Conservation (phyloP, 2,329 filamentous ascomycete species). For the Cladosporium halotolerans region DNA sequence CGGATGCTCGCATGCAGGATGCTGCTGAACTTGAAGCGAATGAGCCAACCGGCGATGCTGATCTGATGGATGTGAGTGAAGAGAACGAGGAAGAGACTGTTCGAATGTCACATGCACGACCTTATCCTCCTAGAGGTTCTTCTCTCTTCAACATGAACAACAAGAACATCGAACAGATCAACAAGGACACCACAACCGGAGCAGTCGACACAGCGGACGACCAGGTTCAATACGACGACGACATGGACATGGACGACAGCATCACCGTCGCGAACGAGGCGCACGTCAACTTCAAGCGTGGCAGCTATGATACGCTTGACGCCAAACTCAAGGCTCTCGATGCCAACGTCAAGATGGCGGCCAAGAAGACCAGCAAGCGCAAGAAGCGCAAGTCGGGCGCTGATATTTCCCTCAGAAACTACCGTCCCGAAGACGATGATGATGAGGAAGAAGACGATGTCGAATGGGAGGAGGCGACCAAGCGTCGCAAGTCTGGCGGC, state of each 20-base stretch:
- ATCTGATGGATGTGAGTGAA: constrained; percentile 19
- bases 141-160: constrained; percentile 20
- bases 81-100: constrained; percentile 18
- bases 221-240: background rate
- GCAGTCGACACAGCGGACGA: background rate
- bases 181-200: background rate
- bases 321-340: constrained; percentile 26
- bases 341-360: constrained; percentile 18
- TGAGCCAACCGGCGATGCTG: constrained; percentile 12
- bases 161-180: constrained; percentile 13
- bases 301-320: constrained; percentile 19
- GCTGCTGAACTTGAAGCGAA: constrained; percentile 9
- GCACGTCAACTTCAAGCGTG: background rate
- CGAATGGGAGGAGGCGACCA: constrained; percentile 21
- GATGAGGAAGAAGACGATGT: constrained; percentile 8
- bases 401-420: constrained; percentile 19
- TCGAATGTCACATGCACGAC: constrained; percentile 14
- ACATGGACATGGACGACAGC: constrained; percentile 12
- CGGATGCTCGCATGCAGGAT: constrained; percentile 10
- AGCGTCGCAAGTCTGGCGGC: constrained; percentile 28
- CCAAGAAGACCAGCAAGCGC: constrained; percentile 20
- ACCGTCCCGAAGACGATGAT: constrained; percentile 21
- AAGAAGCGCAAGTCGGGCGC: constrained; percentile 37
- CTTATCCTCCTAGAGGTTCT: constrained; percentile 19
- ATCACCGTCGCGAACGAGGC: constrained; percentile 3